Evolutionary conservation across 768 basidiomycete species (phyloP), one percentile per base, ranked within the genome.

Genomic region (Rhodosporidiobolus sp.): DNA sequence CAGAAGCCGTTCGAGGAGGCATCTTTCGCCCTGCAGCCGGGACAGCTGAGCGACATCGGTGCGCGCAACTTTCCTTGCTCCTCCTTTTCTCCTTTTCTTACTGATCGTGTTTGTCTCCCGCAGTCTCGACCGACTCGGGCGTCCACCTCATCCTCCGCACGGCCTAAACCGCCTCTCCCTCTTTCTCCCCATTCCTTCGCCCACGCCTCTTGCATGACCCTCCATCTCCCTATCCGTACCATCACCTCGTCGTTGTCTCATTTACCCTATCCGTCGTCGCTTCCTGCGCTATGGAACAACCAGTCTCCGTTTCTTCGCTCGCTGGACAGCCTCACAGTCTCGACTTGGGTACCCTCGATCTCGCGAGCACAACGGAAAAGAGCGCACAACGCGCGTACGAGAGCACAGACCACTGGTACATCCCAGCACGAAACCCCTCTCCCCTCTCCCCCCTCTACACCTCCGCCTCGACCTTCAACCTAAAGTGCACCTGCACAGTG

Each of bases 1-100:
- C 96, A 99, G 83, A 93, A 91, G 82, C 89, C 92, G 48, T 99
- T 99, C 79, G 94, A 97, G 82, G 92, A 94, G 43, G 90, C 91
- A 45, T 84, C 91, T 19, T 94, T 86, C 81, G 86, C 82, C 4
- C 84, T 94, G 73, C 79, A 87, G 59, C 85, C 89, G 30, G 90
- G 88, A 14, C 82, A 90, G 82, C 88, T 94, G 79, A 92, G 90
- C 81, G 89, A 87, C 38, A 83, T 93, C 57, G 59, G 70, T 72
- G 2, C 49, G 59, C 12, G n/a, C n/a, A n/a, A n/a, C n/a, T n/a
- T n/a, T 53, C 30, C 46, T 19, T 19, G 9, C 24, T 24, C 38
- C 35, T 58, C 34, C 24, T 30, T 57, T 14, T 54, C 49, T 43
- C 28, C 52, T 26, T 32, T 65, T 17, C 38, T 5, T 6, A 26